Base-by-base conservation (phyloP, 2,329 filamentous ascomycete species). In the Aspergillus proliferans region DNA sequence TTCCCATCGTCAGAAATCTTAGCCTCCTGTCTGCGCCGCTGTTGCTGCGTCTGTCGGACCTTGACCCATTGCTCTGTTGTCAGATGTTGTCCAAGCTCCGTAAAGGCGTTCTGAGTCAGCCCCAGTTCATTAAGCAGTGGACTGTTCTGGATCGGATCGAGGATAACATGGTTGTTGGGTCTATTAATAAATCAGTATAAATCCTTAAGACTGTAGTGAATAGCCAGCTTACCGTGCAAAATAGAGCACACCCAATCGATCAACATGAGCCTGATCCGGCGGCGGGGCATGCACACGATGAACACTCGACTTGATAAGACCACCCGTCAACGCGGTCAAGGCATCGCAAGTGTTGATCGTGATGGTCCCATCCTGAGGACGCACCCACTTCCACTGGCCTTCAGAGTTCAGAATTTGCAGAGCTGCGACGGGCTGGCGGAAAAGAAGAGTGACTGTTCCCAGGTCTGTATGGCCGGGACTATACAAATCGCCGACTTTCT, bases 401-500 rank as follows among this genome's bases (percentile, higher is more conserved):
- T 72, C 68, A 0, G 71, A 64, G n/a, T 72, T 71, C 15, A 76
- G 74, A 22, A 83, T 78, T 55, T 83, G 80, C 1, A 83, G 68
- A 0, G 75, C 79, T 0, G 79, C 77, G 1, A 83, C 75, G 0
- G 80, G 80, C 52, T 83, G 80, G 0, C 79, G 70, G 67, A 83
- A 82, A 0, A 83, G 70, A 3, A 83, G 65, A 0, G 80, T 82
- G 0, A 82, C 68, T 0, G 76, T 76, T 0, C 79, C 79, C 0
- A 82, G 63, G 51, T 83, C 80, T 0, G 79, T 82, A 55, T 83
- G 79, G 0, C 79, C 79, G 0, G 67, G 66, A 0, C 70, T 68
- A 53, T 76, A 76, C 0, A 79, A 65, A 18, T 67, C 63, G 0
- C 72, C 72, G 1, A 71, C 68, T 36, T 67, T 68, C 26, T 69